Conservation (phyloP, 78 protist species). For the Chrysochromulina tobinii region DNA sequence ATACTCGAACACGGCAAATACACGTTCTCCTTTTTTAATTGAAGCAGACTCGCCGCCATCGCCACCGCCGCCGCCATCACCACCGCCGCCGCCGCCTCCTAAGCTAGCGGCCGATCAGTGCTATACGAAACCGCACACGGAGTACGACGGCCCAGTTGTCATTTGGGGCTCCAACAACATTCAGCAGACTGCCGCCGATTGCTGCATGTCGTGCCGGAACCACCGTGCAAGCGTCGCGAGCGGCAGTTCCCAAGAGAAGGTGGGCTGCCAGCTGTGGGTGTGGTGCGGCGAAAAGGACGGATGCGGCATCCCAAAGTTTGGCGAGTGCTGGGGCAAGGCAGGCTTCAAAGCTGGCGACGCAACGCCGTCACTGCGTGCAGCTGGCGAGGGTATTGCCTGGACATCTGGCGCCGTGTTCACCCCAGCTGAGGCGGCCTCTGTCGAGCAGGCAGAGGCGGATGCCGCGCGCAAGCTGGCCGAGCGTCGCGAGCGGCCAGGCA, state of each 20-base stretch:
- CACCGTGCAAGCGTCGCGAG: neutral
- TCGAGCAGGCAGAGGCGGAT: neutral
- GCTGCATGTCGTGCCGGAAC: neutral
- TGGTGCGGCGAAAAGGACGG: neutral
- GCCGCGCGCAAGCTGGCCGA: no score
- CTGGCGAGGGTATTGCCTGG: neutral
- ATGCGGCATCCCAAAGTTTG: neutral
- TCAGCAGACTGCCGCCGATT: neutral
- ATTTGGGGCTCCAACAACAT: neutral
- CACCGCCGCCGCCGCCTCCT: no score
- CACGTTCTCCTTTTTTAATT: no score
- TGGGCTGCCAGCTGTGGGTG: neutral
- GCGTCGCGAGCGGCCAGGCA: neutral
- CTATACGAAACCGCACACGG: neutral
- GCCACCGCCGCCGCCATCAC: no score
- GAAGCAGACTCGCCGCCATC: no score
- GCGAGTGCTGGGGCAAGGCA: constrained; percentile 28
- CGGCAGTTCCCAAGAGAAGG: neutral
- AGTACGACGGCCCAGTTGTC: constrained; percentile 2
- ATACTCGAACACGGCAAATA: no score
- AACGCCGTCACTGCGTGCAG: neutral
- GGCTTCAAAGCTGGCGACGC: neutral
- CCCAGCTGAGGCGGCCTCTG: neutral
- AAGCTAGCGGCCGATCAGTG: neutral
- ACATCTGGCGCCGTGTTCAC: neutral